Evolutionary conservation across 768 basidiomycete genomes (phyloP).

Genomic region (Agaricus blazei): DNA sequence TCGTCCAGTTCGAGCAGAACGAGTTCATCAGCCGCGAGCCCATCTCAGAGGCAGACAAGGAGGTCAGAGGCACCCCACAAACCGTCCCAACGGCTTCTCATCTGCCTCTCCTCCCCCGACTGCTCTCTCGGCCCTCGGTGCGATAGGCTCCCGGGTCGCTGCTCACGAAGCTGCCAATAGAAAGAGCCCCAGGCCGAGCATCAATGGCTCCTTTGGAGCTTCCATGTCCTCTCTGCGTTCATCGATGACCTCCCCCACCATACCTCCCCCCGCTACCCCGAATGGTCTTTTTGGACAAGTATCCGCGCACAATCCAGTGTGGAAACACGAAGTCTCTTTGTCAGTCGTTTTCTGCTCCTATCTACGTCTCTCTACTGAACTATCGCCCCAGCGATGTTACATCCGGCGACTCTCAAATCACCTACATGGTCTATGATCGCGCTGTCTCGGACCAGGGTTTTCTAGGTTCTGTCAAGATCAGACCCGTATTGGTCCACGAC

Average conservation of each 20-base stretch:
- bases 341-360: slow-evolving; percentile 35
- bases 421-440: slow-evolving; percentile 90
- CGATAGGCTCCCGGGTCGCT: slow-evolving; percentile 47
- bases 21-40: slow-evolving; percentile 95
- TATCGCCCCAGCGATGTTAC: slow-evolving; percentile 76
- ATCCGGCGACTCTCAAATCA: slow-evolving; percentile 76
- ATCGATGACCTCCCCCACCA: slow-evolving; percentile 22
- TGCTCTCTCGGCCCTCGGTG: slow-evolving; percentile 63
- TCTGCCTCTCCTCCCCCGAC: slow-evolving; percentile 43
- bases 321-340: slow-evolving; percentile 99
- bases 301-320: slow-evolving; percentile 86
- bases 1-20: slow-evolving; percentile 98
- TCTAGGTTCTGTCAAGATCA: slow-evolving; percentile 87
- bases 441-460: slow-evolving; percentile 80
- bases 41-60: slow-evolving; percentile 79
- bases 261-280: slow-evolving; percentile 24
- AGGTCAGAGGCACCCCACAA: slow-evolving; percentile 78
- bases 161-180: slow-evolving; percentile 24
- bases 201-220: slow-evolving; percentile 35
- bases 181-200: slow-evolving; percentile 37
- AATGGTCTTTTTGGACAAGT: slow-evolving; percentile 56
- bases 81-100: slow-evolving; percentile 30
- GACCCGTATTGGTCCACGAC: slow-evolving; percentile 86
- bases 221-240: slow-evolving; percentile 31
- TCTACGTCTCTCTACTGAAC: neutral